Evolutionary conservation across 1,284 basidiomycete species (phyloP), one percentile per base, ranked within the genome.

Genomic region (Moesziomyces antarcticus): DNA sequence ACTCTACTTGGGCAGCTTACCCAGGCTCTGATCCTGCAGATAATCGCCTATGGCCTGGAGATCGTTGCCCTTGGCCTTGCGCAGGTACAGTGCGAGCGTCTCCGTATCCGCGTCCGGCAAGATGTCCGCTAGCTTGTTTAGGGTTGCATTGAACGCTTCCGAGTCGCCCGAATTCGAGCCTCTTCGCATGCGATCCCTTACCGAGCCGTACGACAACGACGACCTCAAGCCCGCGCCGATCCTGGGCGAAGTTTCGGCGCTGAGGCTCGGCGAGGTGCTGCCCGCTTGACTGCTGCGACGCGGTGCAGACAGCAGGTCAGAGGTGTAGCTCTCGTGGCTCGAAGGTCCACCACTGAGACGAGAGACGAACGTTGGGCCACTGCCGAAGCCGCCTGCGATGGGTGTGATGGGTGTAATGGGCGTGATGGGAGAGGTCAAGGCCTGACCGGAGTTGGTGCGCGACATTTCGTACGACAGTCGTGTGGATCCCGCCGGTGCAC

Each of bases 21-120:
- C 70, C 55, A 60, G 56, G 22, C 64, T 68, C 56, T 79, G 73
- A 48, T 77, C 78, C 46, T 78, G 74, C 33, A 80, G 43, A 47
- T 80, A 80, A 47, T 80, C 78, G 0, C 78, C 78, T 13, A 81
- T 81, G 5, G 79, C 79, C 0, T 50, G 57, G 35, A 79, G 51
- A 52, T 81, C 77, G 25, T 79, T 66, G 5, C 79, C 79, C 35
- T 73, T 75, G 1, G 79, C 73, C 51, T 63, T 74, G 11, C 60
- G 49, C 45, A 81, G 45, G 33, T 81, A 81, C 25, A 58, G 53
- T n/a, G 62, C 48, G 25, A 81, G 61, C 22, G 68, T 73, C 14
- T 48, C 41, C 21, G 43, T 35, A 40, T 81, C 79, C 1, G 74
- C 79, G 51, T 81, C 78, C 1, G 77, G 79, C 25, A 81, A 44